Percentiles rank a stretch among this genome's conserved stretches.
Evolutionary conservation across 345 rosid species (phyloP).

Genomic region (Rubroshorea leprosula): DNA sequence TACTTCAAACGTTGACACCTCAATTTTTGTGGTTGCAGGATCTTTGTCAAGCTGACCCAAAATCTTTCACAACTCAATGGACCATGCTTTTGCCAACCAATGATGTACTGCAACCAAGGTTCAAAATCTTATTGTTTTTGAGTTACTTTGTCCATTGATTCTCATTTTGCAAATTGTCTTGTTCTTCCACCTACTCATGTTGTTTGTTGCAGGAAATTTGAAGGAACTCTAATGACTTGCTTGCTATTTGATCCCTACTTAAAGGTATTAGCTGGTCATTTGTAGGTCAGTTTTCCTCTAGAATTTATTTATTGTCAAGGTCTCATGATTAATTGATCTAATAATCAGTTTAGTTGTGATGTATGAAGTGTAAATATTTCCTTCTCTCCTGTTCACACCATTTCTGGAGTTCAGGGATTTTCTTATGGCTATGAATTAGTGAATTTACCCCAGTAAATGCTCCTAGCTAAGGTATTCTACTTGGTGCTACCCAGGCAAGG

Average conservation of each 20-base stretch:
- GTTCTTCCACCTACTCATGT: conserved; percentile 17
- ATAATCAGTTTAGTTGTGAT: conserved; percentile 3
- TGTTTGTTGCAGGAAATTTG: conserved; percentile 57
- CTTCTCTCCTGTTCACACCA: background rate
- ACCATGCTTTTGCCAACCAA: conserved; percentile 77
- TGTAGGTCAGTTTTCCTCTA: conserved; percentile 8
- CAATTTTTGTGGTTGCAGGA: conserved; percentile 42
- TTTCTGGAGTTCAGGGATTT: background rate
- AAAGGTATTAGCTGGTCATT: conserved; percentile 47
- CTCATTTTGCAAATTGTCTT: conserved; percentile 10
- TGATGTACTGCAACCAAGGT: conserved; percentile 80
- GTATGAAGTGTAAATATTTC: background rate
- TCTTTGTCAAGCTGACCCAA: conserved; percentile 86
- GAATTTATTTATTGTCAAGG: background rate
- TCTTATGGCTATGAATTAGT: background rate
- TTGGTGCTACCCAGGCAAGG: conserved; percentile 57
- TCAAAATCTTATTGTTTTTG: conserved; percentile 12
- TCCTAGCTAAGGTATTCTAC: conserved; percentile 15
- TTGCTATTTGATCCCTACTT: conserved; percentile 78
- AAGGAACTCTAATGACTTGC: conserved; percentile 79
- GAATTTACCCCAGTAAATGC: background rate
- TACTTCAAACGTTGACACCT: conserved; percentile 2
- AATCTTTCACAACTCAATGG: conserved; percentile 82
- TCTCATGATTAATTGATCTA: conserved; percentile 5
- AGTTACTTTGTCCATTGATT: conserved; percentile 7